These are phyloP conservation scores for Cadophora luteo-olivacea DNA, from an alignment of 2,329 filamentous ascomycete species.

Conservation along the genomic window DNA sequence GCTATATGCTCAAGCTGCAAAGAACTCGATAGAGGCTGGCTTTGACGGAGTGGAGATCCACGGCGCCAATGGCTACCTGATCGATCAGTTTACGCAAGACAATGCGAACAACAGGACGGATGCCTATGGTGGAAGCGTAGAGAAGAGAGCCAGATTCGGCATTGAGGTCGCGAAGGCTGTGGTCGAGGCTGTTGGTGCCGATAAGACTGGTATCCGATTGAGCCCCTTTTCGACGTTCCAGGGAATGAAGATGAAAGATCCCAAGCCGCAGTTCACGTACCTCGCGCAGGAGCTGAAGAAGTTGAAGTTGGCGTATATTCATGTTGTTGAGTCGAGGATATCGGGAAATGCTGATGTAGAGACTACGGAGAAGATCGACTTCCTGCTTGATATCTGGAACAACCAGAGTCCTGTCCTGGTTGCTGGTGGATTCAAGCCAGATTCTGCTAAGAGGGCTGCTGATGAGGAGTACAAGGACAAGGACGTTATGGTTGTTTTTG, in stretches of 20 bases:
- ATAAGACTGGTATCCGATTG: conserved; percentile 62
- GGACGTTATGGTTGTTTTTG: conserved; percentile 51
- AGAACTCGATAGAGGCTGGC: conserved; percentile 56
- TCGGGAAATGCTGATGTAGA: conserved; percentile 48
- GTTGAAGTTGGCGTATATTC: conserved; percentile 64
- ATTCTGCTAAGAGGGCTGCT: conserved; percentile 48
- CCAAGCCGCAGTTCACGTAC: conserved; percentile 67
- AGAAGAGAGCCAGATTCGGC: conserved; percentile 58
- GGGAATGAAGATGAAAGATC: conserved; percentile 67
- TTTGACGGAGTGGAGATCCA: conserved; percentile 60
- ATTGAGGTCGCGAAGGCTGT: conserved; percentile 61
- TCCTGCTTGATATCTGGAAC: conserved; percentile 53
- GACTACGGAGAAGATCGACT: conserved; percentile 48
- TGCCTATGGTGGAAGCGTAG: conserved; percentile 56
- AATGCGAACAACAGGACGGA: conserved; percentile 62
- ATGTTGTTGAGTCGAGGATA: conserved; percentile 61
- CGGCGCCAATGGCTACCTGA: conserved; percentile 44
- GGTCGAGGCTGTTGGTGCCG: conserved; percentile 55
- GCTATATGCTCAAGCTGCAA: conserved; percentile 44
- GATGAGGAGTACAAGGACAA: conserved; percentile 45
- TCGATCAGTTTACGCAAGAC: conserved; percentile 45
- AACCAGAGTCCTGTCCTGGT: conserved; percentile 54
- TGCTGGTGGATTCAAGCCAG: conserved; percentile 54
- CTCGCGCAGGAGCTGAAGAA: conserved; percentile 57
- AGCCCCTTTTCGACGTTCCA: conserved; percentile 68